Percentiles rank a stretch among this genome's conserved stretches.
Evolutionary conservation across 2,329 filamentous ascomycete species (phyloP).

Genomic region (Leptographium radiaticola): DNA sequence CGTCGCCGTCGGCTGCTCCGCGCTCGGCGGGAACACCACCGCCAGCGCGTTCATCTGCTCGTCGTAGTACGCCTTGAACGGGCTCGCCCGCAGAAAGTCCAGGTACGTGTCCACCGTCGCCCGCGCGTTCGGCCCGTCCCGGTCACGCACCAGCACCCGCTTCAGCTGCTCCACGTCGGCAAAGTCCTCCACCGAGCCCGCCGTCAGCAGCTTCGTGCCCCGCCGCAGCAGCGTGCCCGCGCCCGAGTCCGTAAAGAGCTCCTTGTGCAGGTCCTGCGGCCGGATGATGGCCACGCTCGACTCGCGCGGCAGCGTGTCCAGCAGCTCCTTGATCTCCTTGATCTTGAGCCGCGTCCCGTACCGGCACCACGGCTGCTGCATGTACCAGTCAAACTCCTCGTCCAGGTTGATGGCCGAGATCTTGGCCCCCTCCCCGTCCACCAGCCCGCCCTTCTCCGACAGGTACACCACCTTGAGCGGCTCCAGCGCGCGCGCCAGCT

Average conservation of each 20-base stretch:
- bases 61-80: constrained; percentile 91
- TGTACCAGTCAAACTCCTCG: constrained; percentile 85
- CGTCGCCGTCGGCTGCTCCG: constrained; percentile 59
- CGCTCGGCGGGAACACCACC: constrained; percentile 64
- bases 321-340: constrained; percentile 87
- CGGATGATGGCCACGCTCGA: constrained; percentile 97
- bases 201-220: constrained; percentile 76
- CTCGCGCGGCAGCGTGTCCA: constrained; percentile 76
- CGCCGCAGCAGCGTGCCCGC: constrained; percentile 86
- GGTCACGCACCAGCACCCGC: constrained; percentile 67
- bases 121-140: constrained; percentile 67
- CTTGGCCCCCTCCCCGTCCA: constrained; percentile 86
- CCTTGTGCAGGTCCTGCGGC: constrained; percentile 88
- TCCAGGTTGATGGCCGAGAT: constrained; percentile 97
- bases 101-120: constrained; percentile 81
- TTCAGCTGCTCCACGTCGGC: constrained; percentile 66
- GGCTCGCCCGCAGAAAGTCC: constrained; percentile 58
- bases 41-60: constrained; percentile 87
- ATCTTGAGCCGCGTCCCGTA: constrained; percentile 96
- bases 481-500: constrained; percentile 77
- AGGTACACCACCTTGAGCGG: constrained; percentile 96
- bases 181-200: constrained; percentile 59
- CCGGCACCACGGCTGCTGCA: constrained; percentile 89
- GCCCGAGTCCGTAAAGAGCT: constrained; percentile 91
- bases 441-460: constrained; percentile 94